These are phyloP conservation scores for Plasmodium gonderi DNA, from an alignment of 169 alveolate species.

Conservation along the genomic window DNA sequence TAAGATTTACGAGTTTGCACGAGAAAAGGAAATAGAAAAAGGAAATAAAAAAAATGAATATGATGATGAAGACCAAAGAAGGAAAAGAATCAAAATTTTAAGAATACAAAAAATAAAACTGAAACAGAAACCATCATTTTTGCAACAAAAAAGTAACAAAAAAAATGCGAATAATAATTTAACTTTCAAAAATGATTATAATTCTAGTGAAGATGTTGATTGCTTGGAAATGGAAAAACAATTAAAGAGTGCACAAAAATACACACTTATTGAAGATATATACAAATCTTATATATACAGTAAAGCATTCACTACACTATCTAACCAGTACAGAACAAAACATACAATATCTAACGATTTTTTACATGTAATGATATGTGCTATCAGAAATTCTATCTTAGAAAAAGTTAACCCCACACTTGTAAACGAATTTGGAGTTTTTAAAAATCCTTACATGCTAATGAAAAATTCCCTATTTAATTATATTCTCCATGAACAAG, in stretches of 20 bases:
- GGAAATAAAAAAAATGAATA: background rate
- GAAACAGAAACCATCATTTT: conserved; percentile 53
- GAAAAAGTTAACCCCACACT: conserved; percentile 47
- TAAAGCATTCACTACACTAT: conserved; percentile 22
- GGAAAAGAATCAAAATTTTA: background rate
- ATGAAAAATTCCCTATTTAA: conserved; percentile 40
- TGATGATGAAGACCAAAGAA: conserved; percentile 3
- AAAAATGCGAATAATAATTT: conserved; percentile 9
- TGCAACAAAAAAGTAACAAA: conserved; percentile 44
- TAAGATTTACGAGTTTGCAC: conserved; percentile 7
- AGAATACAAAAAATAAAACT: conserved; percentile 25
- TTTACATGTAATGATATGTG: conserved; percentile 25
- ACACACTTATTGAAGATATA: conserved; percentile 57
- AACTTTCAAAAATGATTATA: background rate
- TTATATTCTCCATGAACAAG: conserved; percentile 29
- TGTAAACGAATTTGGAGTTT: conserved; percentile 46
- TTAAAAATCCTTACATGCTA: conserved; percentile 61
- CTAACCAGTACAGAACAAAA: conserved; percentile 26
- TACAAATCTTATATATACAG: conserved; percentile 59
- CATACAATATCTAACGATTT: conserved; percentile 44
- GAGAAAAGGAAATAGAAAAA: background rate
- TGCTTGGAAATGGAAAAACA: conserved; percentile 39
- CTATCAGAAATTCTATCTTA: conserved; percentile 20
- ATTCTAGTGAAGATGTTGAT: background rate
- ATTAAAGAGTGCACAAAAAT: conserved; percentile 31